A percentile compares a stretch with the other conserved stretches of the same genome.
These are phyloP conservation scores for Trichoderma sp. DNA, from an alignment of 2,329 filamentous ascomycete genomes.

Conservation along the genomic window DNA sequence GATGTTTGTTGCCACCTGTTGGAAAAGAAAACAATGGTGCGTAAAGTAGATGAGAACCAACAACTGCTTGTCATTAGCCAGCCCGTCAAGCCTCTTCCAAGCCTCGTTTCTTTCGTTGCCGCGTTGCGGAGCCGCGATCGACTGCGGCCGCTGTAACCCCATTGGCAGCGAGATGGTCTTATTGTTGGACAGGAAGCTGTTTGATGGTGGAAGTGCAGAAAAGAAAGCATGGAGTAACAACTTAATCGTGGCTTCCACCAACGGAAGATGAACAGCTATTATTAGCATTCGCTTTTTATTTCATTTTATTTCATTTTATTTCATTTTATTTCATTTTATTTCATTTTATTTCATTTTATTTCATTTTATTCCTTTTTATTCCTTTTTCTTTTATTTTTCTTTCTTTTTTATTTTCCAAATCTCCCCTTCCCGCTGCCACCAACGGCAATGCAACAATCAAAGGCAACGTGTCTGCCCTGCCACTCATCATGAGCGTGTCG, in stretches of 20 bases:
- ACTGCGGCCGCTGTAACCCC: neutral
- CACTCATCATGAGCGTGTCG: neutral
- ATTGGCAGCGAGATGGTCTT: neutral
- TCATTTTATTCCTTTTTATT: neutral
- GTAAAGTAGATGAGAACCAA: neutral
- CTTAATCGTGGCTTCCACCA: neutral
- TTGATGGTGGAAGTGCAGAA: neutral
- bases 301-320: neutral
- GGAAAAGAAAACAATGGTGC: neutral
- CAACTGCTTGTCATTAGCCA: neutral
- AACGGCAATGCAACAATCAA: neutral
- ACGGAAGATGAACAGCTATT: neutral
- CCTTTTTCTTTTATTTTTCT: neutral
- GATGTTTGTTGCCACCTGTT: neutral
- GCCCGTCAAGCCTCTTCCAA: neutral
- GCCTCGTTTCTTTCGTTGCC: neutral
- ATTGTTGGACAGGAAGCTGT: neutral
- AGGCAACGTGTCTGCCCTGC: neutral
- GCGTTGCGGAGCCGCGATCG: slow-evolving; percentile 9
- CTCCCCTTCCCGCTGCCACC: neutral
- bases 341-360: neutral
- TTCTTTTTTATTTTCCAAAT: neutral
- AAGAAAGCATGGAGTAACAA: neutral
- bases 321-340: neutral
- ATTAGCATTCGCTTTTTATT: neutral